Evolutionary conservation across 441 rosid species (phyloP).

Genomic region (Pelargonium fulgidum): DNA sequence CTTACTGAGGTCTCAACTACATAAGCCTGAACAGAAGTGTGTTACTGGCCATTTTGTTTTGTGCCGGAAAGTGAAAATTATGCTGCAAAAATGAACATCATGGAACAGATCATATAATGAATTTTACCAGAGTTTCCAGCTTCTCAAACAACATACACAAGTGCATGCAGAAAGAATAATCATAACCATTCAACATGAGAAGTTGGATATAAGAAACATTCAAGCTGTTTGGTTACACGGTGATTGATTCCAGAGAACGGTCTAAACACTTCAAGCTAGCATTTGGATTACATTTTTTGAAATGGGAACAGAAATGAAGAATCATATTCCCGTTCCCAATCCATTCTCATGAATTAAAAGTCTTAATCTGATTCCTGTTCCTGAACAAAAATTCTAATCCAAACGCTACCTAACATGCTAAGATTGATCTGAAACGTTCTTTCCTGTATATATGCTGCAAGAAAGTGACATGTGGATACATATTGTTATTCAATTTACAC

Average conservation of each 20-base stretch:
- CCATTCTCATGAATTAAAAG: no score
- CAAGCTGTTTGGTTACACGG: background rate
- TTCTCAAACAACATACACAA: background rate
- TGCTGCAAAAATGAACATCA: background rate
- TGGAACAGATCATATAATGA: background rate
- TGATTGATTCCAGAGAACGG: background rate
- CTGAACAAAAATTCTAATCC: no score
- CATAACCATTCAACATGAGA: constrained; percentile 1
- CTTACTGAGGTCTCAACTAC: background rate
- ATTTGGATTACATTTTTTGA: no score
- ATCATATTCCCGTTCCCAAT: no score
- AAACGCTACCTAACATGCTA: no score
- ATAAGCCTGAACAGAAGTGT: background rate
- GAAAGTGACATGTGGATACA: background rate
- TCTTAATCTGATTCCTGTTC: no score
- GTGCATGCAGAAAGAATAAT: background rate
- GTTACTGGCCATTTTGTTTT: background rate
- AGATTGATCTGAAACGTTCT: no score
- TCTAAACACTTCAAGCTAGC: background rate
- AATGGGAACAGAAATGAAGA: background rate
- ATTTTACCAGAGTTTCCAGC: background rate
- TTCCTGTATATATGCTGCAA: background rate
- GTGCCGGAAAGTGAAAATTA: background rate
- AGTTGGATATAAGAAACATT: background rate
- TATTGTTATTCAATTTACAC: constrained; percentile 38